Percentiles rank a stretch among this genome's conserved stretches.
Conservation (phyloP, 2,329 filamentous ascomycete species). For the Aspergillus fumigatus region DNA sequence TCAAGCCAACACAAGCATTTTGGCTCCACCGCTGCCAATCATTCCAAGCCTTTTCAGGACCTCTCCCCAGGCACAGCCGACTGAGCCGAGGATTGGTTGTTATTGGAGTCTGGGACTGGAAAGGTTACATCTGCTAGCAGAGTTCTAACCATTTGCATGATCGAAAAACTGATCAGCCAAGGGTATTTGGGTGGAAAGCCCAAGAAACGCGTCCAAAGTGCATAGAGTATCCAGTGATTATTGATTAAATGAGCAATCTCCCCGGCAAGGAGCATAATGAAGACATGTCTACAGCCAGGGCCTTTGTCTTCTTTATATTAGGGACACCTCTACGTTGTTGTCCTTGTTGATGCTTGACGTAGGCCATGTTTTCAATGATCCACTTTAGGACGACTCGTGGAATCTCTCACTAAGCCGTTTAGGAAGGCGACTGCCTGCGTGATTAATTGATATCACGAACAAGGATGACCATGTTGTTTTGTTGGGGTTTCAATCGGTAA, state of each 20-base stretch:
- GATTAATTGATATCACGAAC: neutral
- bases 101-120: neutral
- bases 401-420: neutral
- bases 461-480: neutral
- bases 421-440: neutral
- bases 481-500: neutral
- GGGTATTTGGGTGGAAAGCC: no score
- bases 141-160: neutral
- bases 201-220: no score
- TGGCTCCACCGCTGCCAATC: neutral
- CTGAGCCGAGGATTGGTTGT: neutral
- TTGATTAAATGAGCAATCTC: no score
- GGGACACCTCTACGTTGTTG: no score
- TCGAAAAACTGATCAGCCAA: no score
- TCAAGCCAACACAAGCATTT: neutral
- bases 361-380: no score
- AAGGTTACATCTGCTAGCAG: neutral
- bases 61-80: neutral
- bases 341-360: no score
- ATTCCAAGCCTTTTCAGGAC: neutral
- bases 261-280: no score
- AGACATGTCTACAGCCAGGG: no score
- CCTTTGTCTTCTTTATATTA: no score
- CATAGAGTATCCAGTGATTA: no score
- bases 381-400: no score